phyloP scores from a whole-genome alignment of 176 grass and related monocot species.

The Carex kokanica region DNA sequence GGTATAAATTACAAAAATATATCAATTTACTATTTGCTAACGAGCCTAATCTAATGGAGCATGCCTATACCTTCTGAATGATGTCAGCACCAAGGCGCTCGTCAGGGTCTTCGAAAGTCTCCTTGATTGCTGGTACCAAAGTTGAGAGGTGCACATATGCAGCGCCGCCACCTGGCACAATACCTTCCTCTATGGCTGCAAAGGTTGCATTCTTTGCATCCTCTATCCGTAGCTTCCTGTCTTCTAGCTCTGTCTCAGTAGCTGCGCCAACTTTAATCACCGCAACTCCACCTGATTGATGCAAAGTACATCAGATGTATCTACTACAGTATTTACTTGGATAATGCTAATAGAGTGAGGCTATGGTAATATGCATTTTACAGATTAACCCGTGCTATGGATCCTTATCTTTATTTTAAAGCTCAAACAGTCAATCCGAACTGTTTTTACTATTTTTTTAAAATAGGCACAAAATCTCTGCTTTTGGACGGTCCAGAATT shows the following conservation, averaged over 20 bases:
- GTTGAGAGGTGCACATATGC: slow-evolving; percentile 84
- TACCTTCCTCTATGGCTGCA: slow-evolving; percentile 91
- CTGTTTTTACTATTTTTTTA: too few species aligned
- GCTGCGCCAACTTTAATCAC: slow-evolving; percentile 92
- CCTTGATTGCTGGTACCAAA: slow-evolving; percentile 67
- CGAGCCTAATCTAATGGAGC: background rate
- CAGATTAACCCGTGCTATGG: too few species aligned
- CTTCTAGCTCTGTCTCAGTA: slow-evolving; percentile 86
- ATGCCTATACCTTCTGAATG: slow-evolving; percentile 66
- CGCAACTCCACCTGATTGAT: slow-evolving; percentile 59
- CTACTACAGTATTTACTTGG: background rate
- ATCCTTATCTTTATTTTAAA: too few species aligned
- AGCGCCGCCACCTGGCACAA: slow-evolving; percentile 84
- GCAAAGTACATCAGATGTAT: background rate
- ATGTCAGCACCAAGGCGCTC: slow-evolving; percentile 91
- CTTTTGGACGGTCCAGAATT: too few species aligned
- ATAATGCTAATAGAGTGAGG: background rate
- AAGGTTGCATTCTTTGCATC: slow-evolving; percentile 95
- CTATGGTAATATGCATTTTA: too few species aligned
- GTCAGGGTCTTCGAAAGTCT: slow-evolving; percentile 72
- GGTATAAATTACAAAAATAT: background rate
- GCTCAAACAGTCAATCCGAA: too few species aligned
- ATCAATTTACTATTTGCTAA: background rate
- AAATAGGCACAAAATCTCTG: too few species aligned
- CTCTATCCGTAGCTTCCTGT: slow-evolving; percentile 86